These are phyloP conservation scores for Zygoascus hellenicus DNA, from an alignment of 1,139 yeast species.

Conservation along the genomic window DNA sequence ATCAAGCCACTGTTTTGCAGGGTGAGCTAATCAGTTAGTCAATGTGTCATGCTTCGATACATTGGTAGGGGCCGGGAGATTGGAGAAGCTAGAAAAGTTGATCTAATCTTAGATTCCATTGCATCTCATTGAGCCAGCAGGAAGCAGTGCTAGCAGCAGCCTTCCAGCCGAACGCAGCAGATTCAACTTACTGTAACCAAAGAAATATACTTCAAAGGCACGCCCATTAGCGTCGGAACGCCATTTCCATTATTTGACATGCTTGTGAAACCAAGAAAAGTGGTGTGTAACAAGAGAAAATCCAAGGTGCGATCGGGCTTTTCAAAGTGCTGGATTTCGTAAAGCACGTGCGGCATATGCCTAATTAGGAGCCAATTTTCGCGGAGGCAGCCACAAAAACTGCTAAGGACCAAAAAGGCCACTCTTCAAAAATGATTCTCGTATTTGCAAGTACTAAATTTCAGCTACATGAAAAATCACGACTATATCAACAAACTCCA, in stretches of 20 bases:
- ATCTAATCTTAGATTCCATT: neutral
- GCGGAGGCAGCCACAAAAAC: too few relatives aligned
- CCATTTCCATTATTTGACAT: constrained; percentile 1
- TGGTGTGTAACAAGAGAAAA: too few relatives aligned
- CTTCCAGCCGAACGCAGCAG: neutral
- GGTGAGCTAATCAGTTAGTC: constrained; percentile 21
- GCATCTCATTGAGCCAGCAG: neutral
- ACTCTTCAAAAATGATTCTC: too few relatives aligned
- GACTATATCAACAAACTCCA: too few relatives aligned
- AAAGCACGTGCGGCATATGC: too few relatives aligned
- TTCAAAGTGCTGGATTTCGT: too few relatives aligned
- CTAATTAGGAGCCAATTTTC: too few relatives aligned
- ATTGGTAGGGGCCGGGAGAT: too few relatives aligned
- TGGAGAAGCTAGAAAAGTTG: neutral
- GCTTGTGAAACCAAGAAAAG: neutral
- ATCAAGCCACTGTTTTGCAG: constrained; percentile 36
- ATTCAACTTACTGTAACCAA: constrained; percentile 26
- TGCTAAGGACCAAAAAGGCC: too few relatives aligned
- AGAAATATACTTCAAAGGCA: constrained; percentile 31
- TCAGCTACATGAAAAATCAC: too few relatives aligned
- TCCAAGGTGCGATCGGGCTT: too few relatives aligned
- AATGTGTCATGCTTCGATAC: neutral
- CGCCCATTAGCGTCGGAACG: constrained; percentile 21
- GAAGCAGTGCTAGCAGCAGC: neutral
- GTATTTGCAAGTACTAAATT: too few relatives aligned